Evolutionary conservation across 2,329 filamentous ascomycete genomes (phyloP), one percentile per base, ranked within the genome.

Genomic region (Rutstroemia sp.): DNA sequence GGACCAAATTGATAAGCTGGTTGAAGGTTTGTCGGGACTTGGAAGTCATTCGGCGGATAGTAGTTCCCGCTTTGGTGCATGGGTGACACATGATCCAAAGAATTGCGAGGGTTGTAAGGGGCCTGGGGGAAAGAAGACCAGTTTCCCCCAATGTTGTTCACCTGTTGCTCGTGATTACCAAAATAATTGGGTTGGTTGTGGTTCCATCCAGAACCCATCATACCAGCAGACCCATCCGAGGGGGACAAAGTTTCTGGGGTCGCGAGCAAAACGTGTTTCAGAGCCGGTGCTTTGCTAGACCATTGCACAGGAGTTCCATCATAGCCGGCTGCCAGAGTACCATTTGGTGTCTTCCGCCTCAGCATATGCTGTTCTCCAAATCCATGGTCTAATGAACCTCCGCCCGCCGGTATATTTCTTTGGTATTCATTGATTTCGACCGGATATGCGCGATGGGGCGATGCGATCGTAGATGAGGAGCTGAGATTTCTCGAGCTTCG

Each of bases 321-420:
- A 67, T 96, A 96, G 10, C 90, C 91, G 54, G 89, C 90, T 62
- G 92, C 87, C 59, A 97, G 80, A 39, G 91, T 96, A n/a, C 92
- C 94, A 67, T 86, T 92, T 4, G 92, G 94, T 8, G 92, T 97
- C 72, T 97, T 97, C 63, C 92, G 83, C 62, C 92, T 84, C 56
- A 96, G 77, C 65, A 90, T 88, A 71, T 95, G 85, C 70, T 56
- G 34, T 18, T 44, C 53, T 19, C 47, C 53, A 51, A 37, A 51
- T n/a, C 34, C 47, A 16, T 51, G 53, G 41, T 96, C 90, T n/a
- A 65, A 62, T 8, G 63, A 14, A 30, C 34, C 47, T 39, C 49
- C 41, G 19, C 49, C 42, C 16, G 44, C n/a, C 5, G 62, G 46
- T 23, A 59, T 57, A 34, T 56, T 49, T 52, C 61, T 62, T 27